Evolutionary conservation across 2,329 filamentous ascomycete genomes (phyloP).

Genomic region (Pseudopyricularia javanii): DNA sequence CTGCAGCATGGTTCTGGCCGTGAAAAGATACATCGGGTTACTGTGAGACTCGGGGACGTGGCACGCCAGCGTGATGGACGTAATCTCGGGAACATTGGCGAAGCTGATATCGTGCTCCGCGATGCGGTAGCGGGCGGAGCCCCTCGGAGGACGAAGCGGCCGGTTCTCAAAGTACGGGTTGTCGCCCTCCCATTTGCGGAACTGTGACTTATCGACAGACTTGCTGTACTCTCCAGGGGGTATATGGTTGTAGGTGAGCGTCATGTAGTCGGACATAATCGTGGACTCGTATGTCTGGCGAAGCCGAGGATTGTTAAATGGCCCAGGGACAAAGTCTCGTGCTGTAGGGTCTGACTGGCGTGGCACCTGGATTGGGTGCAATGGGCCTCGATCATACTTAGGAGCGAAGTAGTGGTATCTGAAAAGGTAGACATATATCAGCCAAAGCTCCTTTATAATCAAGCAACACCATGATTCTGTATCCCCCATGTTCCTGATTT

Average conservation of each 20-base stretch:
- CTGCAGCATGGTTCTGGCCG: constrained; percentile 74
- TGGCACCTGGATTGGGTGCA: constrained; percentile 89
- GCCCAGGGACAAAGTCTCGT: constrained; percentile 78
- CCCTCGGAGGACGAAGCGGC: constrained; percentile 71
- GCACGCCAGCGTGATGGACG: constrained; percentile 68
- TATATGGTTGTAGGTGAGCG: constrained; percentile 75
- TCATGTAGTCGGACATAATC: constrained; percentile 76
- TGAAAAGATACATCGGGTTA: constrained; percentile 65
- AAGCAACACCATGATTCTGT: background rate
- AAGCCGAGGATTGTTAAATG: constrained; percentile 77
- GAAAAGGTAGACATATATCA: constrained; percentile 6
- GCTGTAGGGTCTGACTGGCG: constrained; percentile 75
- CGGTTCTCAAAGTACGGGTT: constrained; percentile 93
- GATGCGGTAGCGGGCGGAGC: constrained; percentile 58
- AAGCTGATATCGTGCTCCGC: constrained; percentile 66
- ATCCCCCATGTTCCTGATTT: background rate
- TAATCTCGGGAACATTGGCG: constrained; percentile 73
- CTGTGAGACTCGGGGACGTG: constrained; percentile 58
- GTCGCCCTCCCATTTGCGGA: constrained; percentile 71
- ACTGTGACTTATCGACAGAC: constrained; percentile 22
- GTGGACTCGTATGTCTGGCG: constrained; percentile 85
- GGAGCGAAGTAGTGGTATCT: constrained; percentile 94
- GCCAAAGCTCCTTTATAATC: background rate
- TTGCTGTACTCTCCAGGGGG: constrained; percentile 59
- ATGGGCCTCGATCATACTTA: constrained; percentile 85